Evolutionary conservation across 495 filamentous ascomycete species (phyloP).

Genomic region (Beverwykella pulmonaria): DNA sequence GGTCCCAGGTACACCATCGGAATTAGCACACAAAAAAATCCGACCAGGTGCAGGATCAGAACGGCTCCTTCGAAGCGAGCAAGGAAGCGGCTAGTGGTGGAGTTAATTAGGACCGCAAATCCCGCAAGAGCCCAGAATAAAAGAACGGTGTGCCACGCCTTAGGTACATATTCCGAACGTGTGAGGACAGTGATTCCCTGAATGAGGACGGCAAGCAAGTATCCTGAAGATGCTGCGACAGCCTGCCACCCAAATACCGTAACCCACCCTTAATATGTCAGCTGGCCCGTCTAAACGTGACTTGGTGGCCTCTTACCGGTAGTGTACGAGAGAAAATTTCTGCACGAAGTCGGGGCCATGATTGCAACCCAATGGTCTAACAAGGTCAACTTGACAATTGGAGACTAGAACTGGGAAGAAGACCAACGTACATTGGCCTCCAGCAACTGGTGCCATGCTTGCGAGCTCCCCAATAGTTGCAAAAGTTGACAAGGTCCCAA

Average conservation of each 20-base stretch:
- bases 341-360: too few species aligned
- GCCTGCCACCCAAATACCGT: slow-evolving; percentile 11
- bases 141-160: slow-evolving; percentile 29
- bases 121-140: slow-evolving; percentile 18
- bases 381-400: too few species aligned
- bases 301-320: too few species aligned
- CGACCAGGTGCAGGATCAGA: slow-evolving; percentile 31
- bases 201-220: neutral
- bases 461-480: slow-evolving; percentile 33
- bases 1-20: slow-evolving; percentile 29
- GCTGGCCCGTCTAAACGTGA: too few species aligned
- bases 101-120: slow-evolving; percentile 35
- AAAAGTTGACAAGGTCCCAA: neutral
- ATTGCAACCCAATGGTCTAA: neutral
- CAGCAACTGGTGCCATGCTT: slow-evolving; percentile 31
- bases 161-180: neutral
- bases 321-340: too few species aligned
- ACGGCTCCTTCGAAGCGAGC: slow-evolving; percentile 35
- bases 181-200: slow-evolving; percentile 15
- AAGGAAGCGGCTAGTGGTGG: slow-evolving; percentile 26
- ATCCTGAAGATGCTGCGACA: slow-evolving; percentile 3
- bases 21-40: slow-evolving; percentile 51
- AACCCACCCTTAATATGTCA: slow-evolving; percentile 3
- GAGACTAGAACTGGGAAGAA: too few species aligned
- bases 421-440: too few species aligned